Conservation (phyloP, 2,329 filamentous ascomycete genomes). For the Xylariomycetidae sp. region DNA sequence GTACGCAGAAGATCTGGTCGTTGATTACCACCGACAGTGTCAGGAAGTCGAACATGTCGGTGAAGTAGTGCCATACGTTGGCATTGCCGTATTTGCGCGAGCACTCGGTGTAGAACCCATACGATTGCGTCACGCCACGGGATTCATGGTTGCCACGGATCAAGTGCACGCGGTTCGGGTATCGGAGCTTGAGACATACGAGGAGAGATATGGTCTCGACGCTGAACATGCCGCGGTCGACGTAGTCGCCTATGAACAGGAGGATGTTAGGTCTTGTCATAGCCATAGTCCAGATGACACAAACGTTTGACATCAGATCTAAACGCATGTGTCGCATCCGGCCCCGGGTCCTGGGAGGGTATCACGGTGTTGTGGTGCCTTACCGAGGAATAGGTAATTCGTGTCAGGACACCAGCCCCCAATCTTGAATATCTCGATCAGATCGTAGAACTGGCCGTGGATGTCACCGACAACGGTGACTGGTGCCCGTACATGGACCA, state of each 20-base stretch:
- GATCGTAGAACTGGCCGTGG: constrained; percentile 97
- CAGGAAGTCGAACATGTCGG: constrained; percentile 99
- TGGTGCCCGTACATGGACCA: constrained; percentile 91
- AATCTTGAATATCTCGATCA: constrained; percentile 99
- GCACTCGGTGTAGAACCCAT: constrained; percentile 98
- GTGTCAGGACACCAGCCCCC: constrained; percentile 96
- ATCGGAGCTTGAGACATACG: constrained; percentile 94
- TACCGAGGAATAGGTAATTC: constrained; percentile 95
- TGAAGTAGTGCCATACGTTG: constrained; percentile 99
- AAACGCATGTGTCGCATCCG: neutral
- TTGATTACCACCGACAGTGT: constrained; percentile 97
- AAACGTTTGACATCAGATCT: too few species aligned
- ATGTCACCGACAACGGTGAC: constrained; percentile 98
- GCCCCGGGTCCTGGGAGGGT: constrained; percentile 1
- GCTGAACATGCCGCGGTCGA: constrained; percentile 96
- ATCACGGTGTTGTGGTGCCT: constrained; percentile 11
- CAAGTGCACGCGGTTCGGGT: constrained; percentile 89
- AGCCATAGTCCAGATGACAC: too few species aligned
- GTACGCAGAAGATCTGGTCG: constrained; percentile 98
- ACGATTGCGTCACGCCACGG: constrained; percentile 94
- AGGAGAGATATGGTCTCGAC: constrained; percentile 98
- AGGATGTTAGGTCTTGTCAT: neutral
- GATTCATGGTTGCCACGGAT: constrained; percentile 98
- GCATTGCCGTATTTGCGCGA: constrained; percentile 97
- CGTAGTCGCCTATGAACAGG: constrained; percentile 74